Base-by-base conservation (phyloP, 2,329 filamentous ascomycete genomes). In the Ophiostoma pallidulum region DNA sequence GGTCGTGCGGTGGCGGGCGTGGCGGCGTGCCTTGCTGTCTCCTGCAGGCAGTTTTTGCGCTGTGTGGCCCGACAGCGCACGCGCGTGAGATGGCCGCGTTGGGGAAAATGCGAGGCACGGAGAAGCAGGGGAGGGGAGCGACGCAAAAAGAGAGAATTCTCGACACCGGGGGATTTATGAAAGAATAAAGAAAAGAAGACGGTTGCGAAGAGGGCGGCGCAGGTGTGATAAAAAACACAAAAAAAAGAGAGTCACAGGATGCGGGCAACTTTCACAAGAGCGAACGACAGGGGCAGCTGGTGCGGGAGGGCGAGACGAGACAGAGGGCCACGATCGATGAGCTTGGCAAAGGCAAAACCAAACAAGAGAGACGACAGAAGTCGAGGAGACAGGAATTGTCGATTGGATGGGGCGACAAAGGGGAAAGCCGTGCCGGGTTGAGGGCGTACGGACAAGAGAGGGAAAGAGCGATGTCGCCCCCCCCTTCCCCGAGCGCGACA, bases 401-500 rank as follows among this genome's bases (percentile, higher is more conserved):
- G 38, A 46, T 46, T 50, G 42, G 43, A 49, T 41, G 42, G 31
- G 29, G 42, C 32, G 32, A 32, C 22, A 46, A 18, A 18, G 24
- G 28, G 20, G 31, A 28, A 40, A 18, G 24, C 39, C 46, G 6
- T 28, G 41, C 35, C 16, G 5, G 28, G 36, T n/a, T 26, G 35
- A 38, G 35, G 28, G 22, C n/a, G n/a, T n/a, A n/a, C n/a, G n/a
- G n/a, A n/a, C n/a, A n/a, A n/a, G 36, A 26, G 22, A 35, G 14
- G 22, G 36, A 33, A 16, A 14, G 26, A 38, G 33, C 38, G 20
- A 29, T 19, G 32, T 45, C 37, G 41, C 42, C 37, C 42, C 42
- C 41, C 24, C 35, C 32, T 3, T 6, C 33, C 24, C 19, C 9
- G 41, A 36, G 13, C 16, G 20, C 8, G 14, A 10, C 18, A 3